A percentile compares a stretch with the other conserved stretches of the same genome.
Evolutionary conservation across 257 asterid species (phyloP).

Genomic region (Ligustrum vulgare): DNA sequence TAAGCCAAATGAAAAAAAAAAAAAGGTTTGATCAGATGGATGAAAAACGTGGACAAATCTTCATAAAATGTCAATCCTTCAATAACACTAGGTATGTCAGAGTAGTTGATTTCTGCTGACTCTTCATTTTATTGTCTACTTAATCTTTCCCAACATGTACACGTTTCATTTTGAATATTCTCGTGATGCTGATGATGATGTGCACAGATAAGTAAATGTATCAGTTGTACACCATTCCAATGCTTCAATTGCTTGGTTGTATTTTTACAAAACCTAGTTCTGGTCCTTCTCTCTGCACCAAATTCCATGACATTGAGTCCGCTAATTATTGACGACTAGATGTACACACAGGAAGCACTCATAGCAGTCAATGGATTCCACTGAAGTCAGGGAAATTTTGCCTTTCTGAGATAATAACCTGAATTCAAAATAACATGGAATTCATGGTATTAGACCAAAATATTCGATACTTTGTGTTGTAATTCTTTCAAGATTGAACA

Average conservation of each 20-base stretch:
- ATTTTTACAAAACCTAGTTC: slow-evolving; percentile 72
- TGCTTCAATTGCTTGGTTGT: slow-evolving; percentile 22
- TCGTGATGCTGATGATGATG: too few species aligned
- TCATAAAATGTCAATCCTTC: too few species aligned
- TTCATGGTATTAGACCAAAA: slow-evolving; percentile 54
- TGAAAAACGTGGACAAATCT: too few species aligned
- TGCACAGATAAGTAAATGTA: slow-evolving; percentile 11
- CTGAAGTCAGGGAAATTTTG: slow-evolving; percentile 77
- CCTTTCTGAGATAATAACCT: slow-evolving; percentile 69
- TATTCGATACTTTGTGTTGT: not conserved
- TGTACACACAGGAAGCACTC: slow-evolving; percentile 83
- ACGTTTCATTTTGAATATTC: too few species aligned
- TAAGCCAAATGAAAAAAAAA: too few species aligned
- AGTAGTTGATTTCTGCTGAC: too few species aligned
- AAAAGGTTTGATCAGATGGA: too few species aligned
- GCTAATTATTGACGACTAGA: slow-evolving; percentile 89
- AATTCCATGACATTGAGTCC: slow-evolving; percentile 73
- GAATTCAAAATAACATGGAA: slow-evolving; percentile 60
- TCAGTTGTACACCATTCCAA: slow-evolving; percentile 14
- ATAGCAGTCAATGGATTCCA: slow-evolving; percentile 86
- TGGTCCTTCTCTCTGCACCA: slow-evolving; percentile 67
- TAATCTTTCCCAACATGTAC: too few species aligned
- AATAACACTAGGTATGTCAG: too few species aligned
- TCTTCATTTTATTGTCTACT: too few species aligned
- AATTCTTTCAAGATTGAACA: too few species aligned